Evolutionary conservation across 495 filamentous ascomycete genomes (phyloP), one percentile per base, ranked within the genome.

Genomic region (Xylaria grammica): DNA sequence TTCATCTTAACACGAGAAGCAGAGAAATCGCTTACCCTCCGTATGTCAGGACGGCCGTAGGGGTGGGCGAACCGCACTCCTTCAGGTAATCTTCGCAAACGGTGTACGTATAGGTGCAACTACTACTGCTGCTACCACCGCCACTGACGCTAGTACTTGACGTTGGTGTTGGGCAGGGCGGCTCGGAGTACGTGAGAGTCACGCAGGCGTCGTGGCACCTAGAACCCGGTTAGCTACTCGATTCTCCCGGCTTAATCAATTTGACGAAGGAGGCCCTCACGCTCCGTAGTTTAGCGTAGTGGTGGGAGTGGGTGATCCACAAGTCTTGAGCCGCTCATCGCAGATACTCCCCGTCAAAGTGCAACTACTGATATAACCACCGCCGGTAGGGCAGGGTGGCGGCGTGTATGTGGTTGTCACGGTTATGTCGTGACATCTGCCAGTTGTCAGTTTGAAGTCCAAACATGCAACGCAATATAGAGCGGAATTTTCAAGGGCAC

Each of bases 211-310:
- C 63, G 38, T 65, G 63, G 32, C 63, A 65, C 4, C 63, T 65
- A 34, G n/a, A 40, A 15, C 22, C 4, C 45, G 10, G 53, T 58
- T 19, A 64, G n/a, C 24, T 10, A 49, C 19, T 17, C n/a, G 7
- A 22, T 56, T 45, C 15, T 9, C 36, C 10, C 5, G 7, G 17
- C 15, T 36, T 40, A n/a, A 32, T 19, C 9, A 22, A n/a, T 7
- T 7, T 57, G 22, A n/a, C n/a, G 20, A 29, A 7, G 52, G 22
- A 10, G 4, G 15, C n/a, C 59, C 71, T 60, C 38, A 74, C 67
- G 67, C 72, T 29, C 69, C 72, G 54, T 66, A 74, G 4, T 66
- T 70, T 10, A 74, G 27, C 30, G 62, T 68, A 20, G 69, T 68
- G 3, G 72, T 72, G 1, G 72, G 58, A 7, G 26, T 65, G 10